phyloP scores from a whole-genome alignment of 768 basidiomycete species.

The Xanthoconium stramineum region DNA sequence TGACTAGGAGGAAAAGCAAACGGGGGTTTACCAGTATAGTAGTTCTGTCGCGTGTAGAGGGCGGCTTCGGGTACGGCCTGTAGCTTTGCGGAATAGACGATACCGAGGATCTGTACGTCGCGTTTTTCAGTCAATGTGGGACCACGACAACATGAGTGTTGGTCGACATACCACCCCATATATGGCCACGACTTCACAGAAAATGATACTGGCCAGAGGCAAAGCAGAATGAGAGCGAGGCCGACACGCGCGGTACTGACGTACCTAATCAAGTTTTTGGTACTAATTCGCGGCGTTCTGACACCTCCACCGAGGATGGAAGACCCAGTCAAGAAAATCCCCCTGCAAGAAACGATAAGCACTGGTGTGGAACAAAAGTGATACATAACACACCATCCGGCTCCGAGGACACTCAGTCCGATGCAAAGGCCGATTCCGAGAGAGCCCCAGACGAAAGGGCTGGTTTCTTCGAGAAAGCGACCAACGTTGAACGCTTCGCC shows the following conservation, averaged over 20 bases:
- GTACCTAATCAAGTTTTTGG: conserved; percentile 96
- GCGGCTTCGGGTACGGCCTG: conserved; percentile 52
- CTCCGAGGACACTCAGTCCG: conserved; percentile 89
- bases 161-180: conserved; percentile 78
- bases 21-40: conserved; percentile 71
- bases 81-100: conserved; percentile 90
- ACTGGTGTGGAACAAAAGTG: neutral
- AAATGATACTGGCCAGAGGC: conserved; percentile 72
- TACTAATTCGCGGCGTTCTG: conserved; percentile 86
- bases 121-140: neutral
- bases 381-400: conserved; percentile 73
- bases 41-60: conserved; percentile 83
- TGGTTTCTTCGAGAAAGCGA: conserved; percentile 89
- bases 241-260: conserved; percentile 10
- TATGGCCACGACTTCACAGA: conserved; percentile 99
- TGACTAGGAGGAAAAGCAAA: too few relatives aligned
- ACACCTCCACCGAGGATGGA: conserved; percentile 97
- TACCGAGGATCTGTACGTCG: conserved; percentile 76
- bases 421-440: conserved; percentile 91
- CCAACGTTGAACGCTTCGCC: conserved; percentile 94
- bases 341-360: conserved; percentile 52
- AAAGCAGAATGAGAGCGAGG: neutral
- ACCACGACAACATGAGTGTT: neutral
- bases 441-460: conserved; percentile 90
- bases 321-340: conserved; percentile 95